Evolutionary conservation across 176 grass and related monocot species (phyloP), one percentile per base, ranked within the genome.

Genomic region (Carex kokanica): DNA sequence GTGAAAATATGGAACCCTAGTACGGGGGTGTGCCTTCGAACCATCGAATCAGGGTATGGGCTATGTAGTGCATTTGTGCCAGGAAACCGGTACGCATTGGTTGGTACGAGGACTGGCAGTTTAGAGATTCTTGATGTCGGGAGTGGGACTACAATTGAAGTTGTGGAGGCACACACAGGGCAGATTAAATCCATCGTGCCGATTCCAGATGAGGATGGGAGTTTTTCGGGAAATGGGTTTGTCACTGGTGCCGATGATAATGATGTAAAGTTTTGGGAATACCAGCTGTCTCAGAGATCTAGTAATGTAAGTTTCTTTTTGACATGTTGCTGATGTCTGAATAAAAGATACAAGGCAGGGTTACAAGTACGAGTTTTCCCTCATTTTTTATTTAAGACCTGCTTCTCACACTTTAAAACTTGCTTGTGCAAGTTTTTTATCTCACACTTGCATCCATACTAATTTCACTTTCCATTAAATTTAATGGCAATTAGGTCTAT

Each of bases 1-100:
- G 90, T 94, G 54, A 97, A 97, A 81, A 97, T 97, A 49, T 97
- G 95, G 95, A 97, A 97, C 82, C 95, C 95, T 43, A 97, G 85
- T 83, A 88, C 90, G 24, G 95, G 94, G 29, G 86, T 80, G 43
- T 97, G 95, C 79, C 92, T 97, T 83, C 88, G 95, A 57, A 97
- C 95, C 5, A 89, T 97, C 82, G 95, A 97, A 62, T 94, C 92
- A 86, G 95, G 88, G 52, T 97, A 97, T 92, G 95, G 95, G 18
- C 59, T 97, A 40, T 97, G 90, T 57, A 88, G 92, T 91, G 67
- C 87, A 66, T 97, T 97, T 43, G 92, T 97, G 20, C 93, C 93
- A 17, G 95, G 95, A 60, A 97, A 94, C 79, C 80, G 88, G 45
- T 97, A 92, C 89, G 95, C 86, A 58, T 82, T 97, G 84, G 81